Conservation (phyloP, 2,329 filamentous ascomycete species). For the Alternaria atra region DNA sequence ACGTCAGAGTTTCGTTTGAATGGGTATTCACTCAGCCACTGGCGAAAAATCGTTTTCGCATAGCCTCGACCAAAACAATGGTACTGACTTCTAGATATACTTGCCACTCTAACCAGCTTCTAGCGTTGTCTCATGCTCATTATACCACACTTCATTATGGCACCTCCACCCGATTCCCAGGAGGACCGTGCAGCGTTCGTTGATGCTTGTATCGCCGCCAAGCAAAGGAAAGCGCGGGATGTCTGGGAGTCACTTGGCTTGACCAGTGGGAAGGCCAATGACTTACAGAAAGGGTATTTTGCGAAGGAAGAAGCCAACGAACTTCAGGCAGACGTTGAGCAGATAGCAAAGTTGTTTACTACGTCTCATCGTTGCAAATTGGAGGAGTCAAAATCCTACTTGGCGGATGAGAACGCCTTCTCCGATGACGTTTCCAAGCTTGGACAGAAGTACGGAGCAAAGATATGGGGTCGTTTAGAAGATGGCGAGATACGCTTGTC, state of each 20-base stretch:
- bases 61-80: neutral
- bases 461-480: constrained; percentile 17
- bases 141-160: neutral
- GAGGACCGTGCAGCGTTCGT: constrained; percentile 18
- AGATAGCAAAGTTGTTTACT: constrained; percentile 14
- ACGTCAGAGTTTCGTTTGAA: constrained; percentile 3
- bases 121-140: neutral
- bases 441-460: constrained; percentile 13
- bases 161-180: constrained; percentile 7
- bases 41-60: neutral
- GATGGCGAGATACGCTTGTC: constrained; percentile 3
- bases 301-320: constrained; percentile 13
- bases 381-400: neutral
- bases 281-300: constrained; percentile 13
- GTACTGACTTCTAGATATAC: neutral
- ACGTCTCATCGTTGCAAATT: neutral
- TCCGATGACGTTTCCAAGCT: constrained; percentile 5
- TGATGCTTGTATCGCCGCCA: constrained; percentile 13
- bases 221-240: constrained; percentile 7
- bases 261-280: constrained; percentile 1
- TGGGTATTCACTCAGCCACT: constrained; percentile 4
- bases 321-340: constrained; percentile 14
- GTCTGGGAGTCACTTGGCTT: constrained; percentile 19
- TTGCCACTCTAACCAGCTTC: neutral
- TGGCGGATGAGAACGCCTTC: constrained; percentile 14